Evolutionary conservation across 2,329 filamentous ascomycete genomes (phyloP).

Genomic region (Aspergillus fischeri): DNA sequence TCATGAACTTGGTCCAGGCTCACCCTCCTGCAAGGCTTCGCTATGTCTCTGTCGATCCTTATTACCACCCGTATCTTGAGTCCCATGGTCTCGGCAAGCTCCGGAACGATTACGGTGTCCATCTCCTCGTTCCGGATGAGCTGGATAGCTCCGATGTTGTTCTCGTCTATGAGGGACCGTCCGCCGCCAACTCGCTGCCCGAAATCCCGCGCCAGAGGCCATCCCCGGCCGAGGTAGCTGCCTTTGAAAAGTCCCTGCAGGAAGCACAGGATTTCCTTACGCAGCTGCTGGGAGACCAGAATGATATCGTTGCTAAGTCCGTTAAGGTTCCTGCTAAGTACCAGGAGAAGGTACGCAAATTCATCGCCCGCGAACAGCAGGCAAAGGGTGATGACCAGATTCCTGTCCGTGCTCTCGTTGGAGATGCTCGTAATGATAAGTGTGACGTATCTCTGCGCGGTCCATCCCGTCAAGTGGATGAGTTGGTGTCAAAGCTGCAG

Average conservation of each 20-base stretch:
- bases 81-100: constrained; percentile 37
- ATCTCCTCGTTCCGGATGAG: constrained; percentile 47
- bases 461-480: constrained; percentile 66
- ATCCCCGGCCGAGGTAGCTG: constrained; percentile 49
- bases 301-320: constrained; percentile 51
- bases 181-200: constrained; percentile 44
- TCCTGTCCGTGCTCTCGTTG: constrained; percentile 54
- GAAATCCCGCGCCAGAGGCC: constrained; percentile 55
- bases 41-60: constrained; percentile 45
- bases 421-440: constrained; percentile 31
- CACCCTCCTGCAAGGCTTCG: constrained; percentile 45
- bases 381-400: constrained; percentile 47
- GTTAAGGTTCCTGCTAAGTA: constrained; percentile 57
- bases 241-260: constrained; percentile 55
- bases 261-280: constrained; percentile 57
- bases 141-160: constrained; percentile 42
- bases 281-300: constrained; percentile 51
- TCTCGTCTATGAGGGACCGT: constrained; percentile 48
- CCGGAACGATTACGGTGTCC: constrained; percentile 43
- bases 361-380: constrained; percentile 55
- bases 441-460: constrained; percentile 68
- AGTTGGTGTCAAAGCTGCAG: constrained; percentile 67
- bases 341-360: constrained; percentile 60
- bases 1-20: constrained; percentile 47
- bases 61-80: constrained; percentile 46